Base-by-base conservation (phyloP, 441 rosid genomes). In the Pelargonium citronellum region DNA sequence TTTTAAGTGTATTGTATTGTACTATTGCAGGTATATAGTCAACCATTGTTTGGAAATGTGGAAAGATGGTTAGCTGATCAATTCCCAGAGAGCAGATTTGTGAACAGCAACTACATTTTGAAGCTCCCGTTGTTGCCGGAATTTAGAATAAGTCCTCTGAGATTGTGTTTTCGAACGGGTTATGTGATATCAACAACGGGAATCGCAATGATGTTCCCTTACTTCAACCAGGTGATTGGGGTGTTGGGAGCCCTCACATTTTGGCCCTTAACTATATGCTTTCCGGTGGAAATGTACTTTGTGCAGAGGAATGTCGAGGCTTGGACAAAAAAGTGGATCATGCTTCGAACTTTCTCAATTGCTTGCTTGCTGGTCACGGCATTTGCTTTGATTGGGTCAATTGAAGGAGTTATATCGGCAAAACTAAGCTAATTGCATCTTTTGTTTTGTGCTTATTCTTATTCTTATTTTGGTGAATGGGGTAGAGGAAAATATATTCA, bases 1-100 rank as follows among this genome's bases (percentile, higher is more conserved):
- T 22, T 22, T 22, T 22, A 22, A 0, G 24, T 22, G 24, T 0
- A 22, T 1, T 22, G 24, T 22, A 22, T 22, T 22, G 24, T 22
- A n/a, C n/a, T n/a, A 22, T 22, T 22, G 24, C 89, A 86, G 87
- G 89, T 82, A 69, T 7, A 53, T 15, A 2, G 60, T 53, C 60
- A 53, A 20, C n/a, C 60, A 53, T 12, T 53, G 20, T 53, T 15
- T 15, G 60, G 16, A 12, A 7, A 12, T 19, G 11, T 53, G 1
- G 60, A 53, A 53, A 53, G 60, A 53, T 53, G 60, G 60, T 3
- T 53, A 53, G 5, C 8, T 1, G 20, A 6, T 53, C 12, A 53
- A n/a, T 53, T 10, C 60, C 20, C 60, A 0, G 58, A 51, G 5
- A 51, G 19, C 58, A n/a, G 13, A 15, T 13, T 51, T 5, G 7